Evolutionary conservation across 2,329 filamentous ascomycete species (phyloP).

Genomic region (Penicillium corylophilum): DNA sequence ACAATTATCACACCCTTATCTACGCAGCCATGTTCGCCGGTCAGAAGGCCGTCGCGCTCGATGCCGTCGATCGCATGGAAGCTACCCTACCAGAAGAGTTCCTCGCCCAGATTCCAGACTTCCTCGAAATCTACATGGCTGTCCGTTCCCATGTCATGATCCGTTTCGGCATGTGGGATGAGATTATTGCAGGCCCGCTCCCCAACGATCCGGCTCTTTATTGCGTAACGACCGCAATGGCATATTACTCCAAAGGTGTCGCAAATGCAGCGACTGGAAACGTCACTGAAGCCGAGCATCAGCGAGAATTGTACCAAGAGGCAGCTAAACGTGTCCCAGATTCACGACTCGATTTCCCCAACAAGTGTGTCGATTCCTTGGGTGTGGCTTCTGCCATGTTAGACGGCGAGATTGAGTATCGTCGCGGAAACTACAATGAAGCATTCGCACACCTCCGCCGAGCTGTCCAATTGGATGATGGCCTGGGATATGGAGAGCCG

Average conservation of each 20-base stretch:
- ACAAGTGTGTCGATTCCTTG: slow-evolving; percentile 63
- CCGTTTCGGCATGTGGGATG: slow-evolving; percentile 71
- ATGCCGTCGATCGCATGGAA: slow-evolving; percentile 61
- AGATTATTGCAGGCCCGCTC: slow-evolving; percentile 58
- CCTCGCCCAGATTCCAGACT: slow-evolving; percentile 75
- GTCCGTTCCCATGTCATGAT: slow-evolving; percentile 69
- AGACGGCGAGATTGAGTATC: slow-evolving; percentile 71
- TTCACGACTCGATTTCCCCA: slow-evolving; percentile 67
- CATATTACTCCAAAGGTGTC: slow-evolving; percentile 66
- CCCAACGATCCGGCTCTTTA: slow-evolving; percentile 63
- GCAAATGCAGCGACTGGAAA: slow-evolving; percentile 61
- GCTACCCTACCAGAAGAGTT: slow-evolving; percentile 62
- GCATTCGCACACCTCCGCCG: slow-evolving; percentile 61
- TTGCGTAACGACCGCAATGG: slow-evolving; percentile 67
- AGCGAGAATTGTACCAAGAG: slow-evolving; percentile 53
- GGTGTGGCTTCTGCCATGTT: slow-evolving; percentile 64
- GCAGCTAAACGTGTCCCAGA: slow-evolving; percentile 55
- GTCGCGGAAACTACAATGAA: slow-evolving; percentile 55
- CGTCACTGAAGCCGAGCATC: slow-evolving; percentile 54
- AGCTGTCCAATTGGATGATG: slow-evolving; percentile 61
- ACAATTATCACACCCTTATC: slow-evolving; percentile 72
- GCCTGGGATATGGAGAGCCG: slow-evolving; percentile 68
- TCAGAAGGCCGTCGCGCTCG: slow-evolving; percentile 60
- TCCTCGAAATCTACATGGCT: slow-evolving; percentile 69
- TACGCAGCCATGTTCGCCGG: slow-evolving; percentile 79